A percentile compares a stretch with the other conserved stretches of the same genome.
These are phyloP conservation scores for Entomortierella beljakovae DNA, from an alignment of 192 early-diverging fungal species.

Conservation along the genomic window DNA sequence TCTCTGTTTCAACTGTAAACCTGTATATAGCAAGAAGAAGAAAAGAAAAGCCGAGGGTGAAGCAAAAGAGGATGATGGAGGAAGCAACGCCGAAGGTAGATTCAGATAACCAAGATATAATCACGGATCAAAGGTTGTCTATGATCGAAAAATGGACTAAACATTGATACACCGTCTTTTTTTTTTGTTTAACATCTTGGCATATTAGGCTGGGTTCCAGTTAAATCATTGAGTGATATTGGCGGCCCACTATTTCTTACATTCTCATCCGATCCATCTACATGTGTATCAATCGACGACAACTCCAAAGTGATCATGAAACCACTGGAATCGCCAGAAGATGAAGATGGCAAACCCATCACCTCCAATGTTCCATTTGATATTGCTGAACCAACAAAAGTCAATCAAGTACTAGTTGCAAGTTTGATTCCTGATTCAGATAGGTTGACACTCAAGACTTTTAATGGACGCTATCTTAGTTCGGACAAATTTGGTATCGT, in stretches of 20 bases:
- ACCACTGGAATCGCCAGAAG: constrained; percentile 37
- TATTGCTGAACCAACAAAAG: constrained; percentile 59
- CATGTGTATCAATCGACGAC: constrained; percentile 63
- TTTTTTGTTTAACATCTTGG: neutral
- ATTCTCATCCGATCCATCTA: constrained; percentile 69
- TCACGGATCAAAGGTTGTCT: neutral
- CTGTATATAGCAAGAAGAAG: constrained; percentile 68
- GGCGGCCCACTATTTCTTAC: constrained; percentile 77
- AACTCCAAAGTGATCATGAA: constrained; percentile 58
- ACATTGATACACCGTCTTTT: no score
- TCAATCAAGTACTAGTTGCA: constrained; percentile 77
- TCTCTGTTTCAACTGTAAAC: neutral
- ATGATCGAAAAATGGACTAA: no score
- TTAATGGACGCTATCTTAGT: constrained; percentile 73
- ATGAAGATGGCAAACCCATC: neutral
- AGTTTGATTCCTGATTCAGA: constrained; percentile 68
- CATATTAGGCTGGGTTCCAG: constrained; percentile 71
- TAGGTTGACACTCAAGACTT: constrained; percentile 70
- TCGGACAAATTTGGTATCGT: constrained; percentile 88
- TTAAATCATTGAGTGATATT: constrained; percentile 70
- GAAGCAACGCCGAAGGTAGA: constrained; percentile 38
- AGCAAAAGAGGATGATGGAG: constrained; percentile 48
- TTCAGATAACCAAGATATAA: neutral
- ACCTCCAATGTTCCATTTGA: constrained; percentile 38
- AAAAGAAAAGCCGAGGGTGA: constrained; percentile 64